Conservation (phyloP, 2,329 filamentous ascomycete species). For the Didymellaceae sp. region DNA sequence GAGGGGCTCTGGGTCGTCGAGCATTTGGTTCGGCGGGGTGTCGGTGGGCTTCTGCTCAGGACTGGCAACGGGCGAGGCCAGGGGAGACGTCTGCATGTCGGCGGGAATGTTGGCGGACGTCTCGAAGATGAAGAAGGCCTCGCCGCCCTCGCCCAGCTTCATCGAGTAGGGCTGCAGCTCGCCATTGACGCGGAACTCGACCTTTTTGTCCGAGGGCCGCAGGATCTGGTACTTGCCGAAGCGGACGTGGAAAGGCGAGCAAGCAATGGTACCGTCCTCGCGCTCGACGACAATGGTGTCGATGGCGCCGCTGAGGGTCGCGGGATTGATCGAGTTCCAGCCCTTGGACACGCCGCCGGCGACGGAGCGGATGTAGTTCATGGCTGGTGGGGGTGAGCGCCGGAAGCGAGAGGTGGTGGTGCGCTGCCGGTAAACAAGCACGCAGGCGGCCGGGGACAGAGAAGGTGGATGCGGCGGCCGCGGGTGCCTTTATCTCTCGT, state of each 20-base stretch:
- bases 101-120: slow-evolving; percentile 91
- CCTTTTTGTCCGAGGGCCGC: slow-evolving; percentile 96
- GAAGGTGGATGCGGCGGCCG: neutral
- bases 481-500: slow-evolving; percentile 3
- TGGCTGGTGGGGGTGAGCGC: slow-evolving; percentile 52
- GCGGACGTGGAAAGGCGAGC: slow-evolving; percentile 97
- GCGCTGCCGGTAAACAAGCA: too few relatives aligned
- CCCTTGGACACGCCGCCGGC: slow-evolving; percentile 96
- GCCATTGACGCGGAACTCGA: slow-evolving; percentile 96
- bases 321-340: slow-evolving; percentile 99
- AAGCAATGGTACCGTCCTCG: slow-evolving; percentile 84
- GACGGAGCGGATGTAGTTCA: slow-evolving; percentile 98
- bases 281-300: slow-evolving; percentile 98
- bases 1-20: slow-evolving; percentile 74
- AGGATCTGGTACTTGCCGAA: slow-evolving; percentile 98
- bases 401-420: neutral
- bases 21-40: slow-evolving; percentile 50
- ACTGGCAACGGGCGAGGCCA: slow-evolving; percentile 88
- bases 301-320: slow-evolving; percentile 95
- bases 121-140: slow-evolving; percentile 99
- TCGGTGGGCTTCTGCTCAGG: slow-evolving; percentile 68
- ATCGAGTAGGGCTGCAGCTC: slow-evolving; percentile 92
- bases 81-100: slow-evolving; percentile 89
- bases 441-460: neutral
- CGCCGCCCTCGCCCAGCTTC: slow-evolving; percentile 96